Evolutionary conservation across 2,329 filamentous ascomycete species (phyloP), one percentile per base, ranked within the genome.

Genomic region (Lachnellula arida): DNA sequence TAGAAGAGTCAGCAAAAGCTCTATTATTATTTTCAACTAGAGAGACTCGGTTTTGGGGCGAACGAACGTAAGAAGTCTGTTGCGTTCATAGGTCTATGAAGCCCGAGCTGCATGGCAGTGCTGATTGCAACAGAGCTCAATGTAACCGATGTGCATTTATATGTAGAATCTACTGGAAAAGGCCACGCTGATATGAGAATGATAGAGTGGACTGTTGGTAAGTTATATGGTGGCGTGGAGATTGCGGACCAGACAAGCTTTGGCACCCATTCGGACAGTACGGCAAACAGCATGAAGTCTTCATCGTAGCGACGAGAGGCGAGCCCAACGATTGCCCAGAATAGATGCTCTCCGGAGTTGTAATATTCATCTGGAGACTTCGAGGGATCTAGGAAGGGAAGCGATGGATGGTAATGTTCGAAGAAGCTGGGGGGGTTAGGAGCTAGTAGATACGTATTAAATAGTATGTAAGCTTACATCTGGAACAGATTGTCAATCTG

Each of bases 181-280:
- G 62, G 63, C 63, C 65, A 67, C 2, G 53, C 59, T 37, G 56
- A 61, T 1, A 64, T 25, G 11, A 66, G 22, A 4, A 56, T 50
- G 4, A 67, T 39, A n/a, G 58, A 61, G 23, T 66, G 61, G 2
- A 65, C 46, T 17, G 47, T 52, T 4, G 37, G 22, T 5, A 53
- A 15, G 5, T 17, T 54, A 28, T 57, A 51, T 22, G 56, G 56
- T 2, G 49, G 46, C 5, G 25, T 34, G 6, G 53, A 42, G 4
- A 62, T 46, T 12, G 40, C 44, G 3, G 37, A 46, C 60, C 60
- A 62, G 1, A 61, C 23, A 3, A 62, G 22, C 22, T 59, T 59
- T 15, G 56, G 37, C 2, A 57, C 51, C 22, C 46, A 55, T 32
- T 53, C 34, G 40, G 39, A 50, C 2, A 62, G 34, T 0, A 40